Evolutionary conservation across 352 stramenopile genomes (phyloP), one percentile per base, ranked within the genome.

Genomic region (Albugo laibachii): DNA sequence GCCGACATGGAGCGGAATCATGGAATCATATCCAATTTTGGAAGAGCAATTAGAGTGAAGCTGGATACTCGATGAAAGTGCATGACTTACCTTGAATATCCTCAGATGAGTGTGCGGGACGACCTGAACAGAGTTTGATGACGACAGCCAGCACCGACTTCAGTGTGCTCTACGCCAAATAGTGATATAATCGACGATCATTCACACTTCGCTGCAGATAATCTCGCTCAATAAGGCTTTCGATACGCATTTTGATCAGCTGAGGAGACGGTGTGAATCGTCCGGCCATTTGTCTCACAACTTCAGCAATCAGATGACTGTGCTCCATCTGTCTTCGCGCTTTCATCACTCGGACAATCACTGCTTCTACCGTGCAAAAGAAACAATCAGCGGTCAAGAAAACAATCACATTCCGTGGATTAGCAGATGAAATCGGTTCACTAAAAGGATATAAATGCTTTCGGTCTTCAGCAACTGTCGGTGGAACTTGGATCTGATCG

Each of bases 181-280:
- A 99, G 49, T 88, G 93, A 80, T 98, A 99, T 41, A 97, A 59
- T 20, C 79, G 71, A 54, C 83, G 80, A 59, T 99, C 92, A 41
- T 80, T 61, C 19, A 85, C 59, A 53, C 86, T 88, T 39, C 95
- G 84, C 59, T 98, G 88, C 38, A 99, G 67, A 65, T 99, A 99
- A 63, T 99, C 95, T 46, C 95, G 79, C 58, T 99, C 95, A 54
- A 99, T 98, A 14, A 99, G 76, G 54, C 83, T 95, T 65, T 99
- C 95, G 50, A 99, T 97, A 37, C 95, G 77, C 50, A 97, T 92
- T 77, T 98, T 99, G 65, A 99, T 93, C 49, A 97, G 86, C 49
- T 96, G 78, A 3, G 89, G 89, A 16, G 84, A 70, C 13, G 93
- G 92, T 5, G 88, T 76, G 62, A 98, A 99, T 42, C 92, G 81